Evolutionary conservation across 345 rosid genomes (phyloP).

Genomic region (Cardiospermum halicacabum): DNA sequence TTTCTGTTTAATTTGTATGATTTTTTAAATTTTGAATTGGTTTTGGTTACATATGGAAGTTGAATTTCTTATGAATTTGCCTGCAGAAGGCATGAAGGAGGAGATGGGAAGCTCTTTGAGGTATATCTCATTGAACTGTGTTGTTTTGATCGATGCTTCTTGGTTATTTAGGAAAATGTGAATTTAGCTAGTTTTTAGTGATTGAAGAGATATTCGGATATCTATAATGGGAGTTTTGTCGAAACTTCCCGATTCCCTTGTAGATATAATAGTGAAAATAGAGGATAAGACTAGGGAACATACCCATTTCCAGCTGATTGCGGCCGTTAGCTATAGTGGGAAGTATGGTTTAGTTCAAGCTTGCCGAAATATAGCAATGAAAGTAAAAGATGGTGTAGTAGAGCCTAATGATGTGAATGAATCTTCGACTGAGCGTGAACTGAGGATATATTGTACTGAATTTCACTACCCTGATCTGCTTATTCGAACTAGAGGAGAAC

Average conservation of each 20-base stretch:
- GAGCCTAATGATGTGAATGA: constrained; percentile 15
- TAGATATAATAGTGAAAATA: constrained; percentile 14
- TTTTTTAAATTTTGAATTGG: not conserved
- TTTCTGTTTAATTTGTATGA: not conserved
- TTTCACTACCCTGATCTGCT: constrained; percentile 21
- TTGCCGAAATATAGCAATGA: constrained; percentile 26
- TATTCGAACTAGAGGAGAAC: constrained; percentile 25
- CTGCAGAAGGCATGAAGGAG: constrained; percentile 15
- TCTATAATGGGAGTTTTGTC: constrained; percentile 23
- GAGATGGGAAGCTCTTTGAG: constrained; percentile 17
- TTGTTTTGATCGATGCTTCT: no score
- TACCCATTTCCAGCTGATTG: constrained; percentile 22
- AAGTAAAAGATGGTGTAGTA: constrained; percentile 22
- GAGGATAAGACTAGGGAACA: constrained; percentile 19
- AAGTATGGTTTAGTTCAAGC: constrained; percentile 29
- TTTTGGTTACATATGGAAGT: constrained; percentile 22
- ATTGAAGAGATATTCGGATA: constrained; percentile 15
- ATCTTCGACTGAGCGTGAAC: constrained; percentile 20
- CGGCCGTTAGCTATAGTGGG: constrained; percentile 28
- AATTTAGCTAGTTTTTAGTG: not conserved
- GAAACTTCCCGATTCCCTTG: constrained; percentile 14
- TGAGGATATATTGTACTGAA: constrained; percentile 17
- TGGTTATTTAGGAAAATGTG: not conserved
- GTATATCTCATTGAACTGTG: constrained; percentile 6
- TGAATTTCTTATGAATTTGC: constrained; percentile 22